Evolutionary conservation across 2,329 filamentous ascomycete species (phyloP), one percentile per base, ranked within the genome.

Genomic region (Talaromyces atroroseus): DNA sequence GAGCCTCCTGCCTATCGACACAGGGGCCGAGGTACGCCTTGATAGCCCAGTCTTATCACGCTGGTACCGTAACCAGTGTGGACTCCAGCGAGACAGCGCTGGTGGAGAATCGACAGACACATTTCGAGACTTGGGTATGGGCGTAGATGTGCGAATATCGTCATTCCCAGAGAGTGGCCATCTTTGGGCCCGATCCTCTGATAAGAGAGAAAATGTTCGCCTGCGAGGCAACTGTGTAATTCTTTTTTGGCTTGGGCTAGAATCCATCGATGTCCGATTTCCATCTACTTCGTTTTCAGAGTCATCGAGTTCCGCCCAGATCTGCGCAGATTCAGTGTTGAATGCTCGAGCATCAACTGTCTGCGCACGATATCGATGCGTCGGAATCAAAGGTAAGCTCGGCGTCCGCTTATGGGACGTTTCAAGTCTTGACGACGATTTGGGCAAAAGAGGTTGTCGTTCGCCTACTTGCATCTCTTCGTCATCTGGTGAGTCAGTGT

Each of bases 271-370:
- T 20, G 45, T 46, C 7, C 32, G 45, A 18, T 18, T 26, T 18
- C 32, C 42, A 12, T 46, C 58, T 29, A 56, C 59, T 21, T 69
- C 70, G 56, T 68, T 65, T 21, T 83, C 81, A 42, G 87, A 84
- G 64, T 95, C 91, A 66, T 94, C 87, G 14, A 96, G 79, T 68
- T 95, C 90, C 56, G 85, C 88, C 91, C 90, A 95, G 32, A 95
- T 94, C 64, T 94, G 89, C 36, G 84, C 85, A 1, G 83, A 82
- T 67, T 94, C 88, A 56, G 78, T 82, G 83, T 53, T 83, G 68
- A 70, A 68, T 44, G 75, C 78, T 20, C 78, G 80, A 63, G 77
- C 77, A 65, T 77, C 78, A 56, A 75, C 76, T 40, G 76, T 78
- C 18, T 78, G 80, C 62, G 77, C 78, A 65, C 77, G 78, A 56